Evolutionary conservation across 192 early-diverging fungal genomes (phyloP).

Genomic region (Entomortierella chlamydospora): DNA sequence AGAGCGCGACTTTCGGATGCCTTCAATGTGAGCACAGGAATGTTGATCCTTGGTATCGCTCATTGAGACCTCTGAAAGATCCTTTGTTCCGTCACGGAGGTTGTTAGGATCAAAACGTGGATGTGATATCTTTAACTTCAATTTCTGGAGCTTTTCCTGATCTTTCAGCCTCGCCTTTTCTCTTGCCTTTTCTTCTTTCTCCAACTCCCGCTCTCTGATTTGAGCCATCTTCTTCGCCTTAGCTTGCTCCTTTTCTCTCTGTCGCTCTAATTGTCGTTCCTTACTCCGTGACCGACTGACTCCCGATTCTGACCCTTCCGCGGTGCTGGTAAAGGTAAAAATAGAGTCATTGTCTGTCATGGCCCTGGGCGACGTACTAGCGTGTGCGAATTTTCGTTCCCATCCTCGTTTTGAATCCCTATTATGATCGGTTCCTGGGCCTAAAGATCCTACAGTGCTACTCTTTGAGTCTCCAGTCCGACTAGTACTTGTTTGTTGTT

Average conservation of each 20-base stretch:
- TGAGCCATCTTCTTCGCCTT: conserved; percentile 22
- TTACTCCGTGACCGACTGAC: conserved; percentile 1
- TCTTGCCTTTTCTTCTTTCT: conserved; percentile 26
- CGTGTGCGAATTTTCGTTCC: conserved; percentile 10
- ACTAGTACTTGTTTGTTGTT: conserved; percentile 3
- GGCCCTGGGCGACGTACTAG: conserved; percentile 2
- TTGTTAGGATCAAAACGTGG: conserved; percentile 23
- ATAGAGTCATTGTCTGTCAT: conserved; percentile 16
- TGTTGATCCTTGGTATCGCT: not conserved
- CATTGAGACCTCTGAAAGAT: not conserved
- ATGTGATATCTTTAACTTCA: conserved; percentile 32
- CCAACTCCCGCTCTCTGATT: conserved; percentile 28
- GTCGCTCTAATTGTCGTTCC: conserved; percentile 19
- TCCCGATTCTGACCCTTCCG: not conserved
- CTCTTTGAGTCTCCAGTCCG: conserved; percentile 1
- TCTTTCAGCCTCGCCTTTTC: conserved; percentile 38
- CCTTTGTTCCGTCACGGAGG: conserved; percentile 7
- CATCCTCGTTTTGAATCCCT: not conserved
- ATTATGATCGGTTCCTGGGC: not conserved
- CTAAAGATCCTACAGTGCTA: not conserved
- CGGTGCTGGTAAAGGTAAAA: not conserved
- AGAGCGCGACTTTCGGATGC: conserved; percentile 10
- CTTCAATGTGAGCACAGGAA: not conserved
- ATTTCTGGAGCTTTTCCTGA: conserved; percentile 32
- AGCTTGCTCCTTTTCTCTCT: conserved; percentile 31